Conservation (phyloP, 1,139 yeast species). For the Yamadazyma jaroonii region DNA sequence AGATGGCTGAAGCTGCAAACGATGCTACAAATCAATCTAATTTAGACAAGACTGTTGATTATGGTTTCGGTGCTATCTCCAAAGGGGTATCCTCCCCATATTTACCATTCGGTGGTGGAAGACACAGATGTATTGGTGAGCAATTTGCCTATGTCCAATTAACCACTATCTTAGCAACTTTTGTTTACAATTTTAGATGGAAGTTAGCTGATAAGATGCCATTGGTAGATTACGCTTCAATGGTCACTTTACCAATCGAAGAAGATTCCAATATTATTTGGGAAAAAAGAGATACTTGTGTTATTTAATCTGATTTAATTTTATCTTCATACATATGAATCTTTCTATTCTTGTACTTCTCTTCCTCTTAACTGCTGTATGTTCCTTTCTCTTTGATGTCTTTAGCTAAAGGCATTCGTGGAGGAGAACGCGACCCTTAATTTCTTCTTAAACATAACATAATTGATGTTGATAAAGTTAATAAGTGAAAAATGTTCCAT, state of each 20-base stretch:
- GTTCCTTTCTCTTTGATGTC: too few relatives aligned
- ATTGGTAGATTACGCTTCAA: slow-evolving; percentile 77
- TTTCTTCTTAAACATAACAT: too few relatives aligned
- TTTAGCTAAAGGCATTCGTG: too few relatives aligned
- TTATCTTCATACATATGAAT: neutral
- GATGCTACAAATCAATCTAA: slow-evolving; percentile 9
- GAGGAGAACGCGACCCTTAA: too few relatives aligned
- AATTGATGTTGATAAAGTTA: too few relatives aligned
- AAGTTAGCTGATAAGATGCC: slow-evolving; percentile 67
- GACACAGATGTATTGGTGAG: slow-evolving; percentile 99
- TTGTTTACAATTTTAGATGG: slow-evolving; percentile 79
- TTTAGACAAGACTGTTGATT: slow-evolving; percentile 68
- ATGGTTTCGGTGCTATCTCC: slow-evolving; percentile 93
- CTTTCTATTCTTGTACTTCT: neutral
- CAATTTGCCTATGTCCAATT: slow-evolving; percentile 95
- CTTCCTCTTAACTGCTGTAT: too few relatives aligned
- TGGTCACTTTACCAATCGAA: slow-evolving; percentile 84
- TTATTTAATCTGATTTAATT: slow-evolving; percentile 14
- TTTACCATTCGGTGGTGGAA: slow-evolving; percentile 98
- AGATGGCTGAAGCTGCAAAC: slow-evolving; percentile 28
- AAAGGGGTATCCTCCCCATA: slow-evolving; percentile 96
- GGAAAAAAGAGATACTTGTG: slow-evolving; percentile 56
- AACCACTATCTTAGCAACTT: slow-evolving; percentile 78
- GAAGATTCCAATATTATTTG: slow-evolving; percentile 77
- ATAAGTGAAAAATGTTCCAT: too few relatives aligned